phyloP scores from a whole-genome alignment of 2,329 filamentous ascomycete species.

The Raffaelea deltoideospora region DNA sequence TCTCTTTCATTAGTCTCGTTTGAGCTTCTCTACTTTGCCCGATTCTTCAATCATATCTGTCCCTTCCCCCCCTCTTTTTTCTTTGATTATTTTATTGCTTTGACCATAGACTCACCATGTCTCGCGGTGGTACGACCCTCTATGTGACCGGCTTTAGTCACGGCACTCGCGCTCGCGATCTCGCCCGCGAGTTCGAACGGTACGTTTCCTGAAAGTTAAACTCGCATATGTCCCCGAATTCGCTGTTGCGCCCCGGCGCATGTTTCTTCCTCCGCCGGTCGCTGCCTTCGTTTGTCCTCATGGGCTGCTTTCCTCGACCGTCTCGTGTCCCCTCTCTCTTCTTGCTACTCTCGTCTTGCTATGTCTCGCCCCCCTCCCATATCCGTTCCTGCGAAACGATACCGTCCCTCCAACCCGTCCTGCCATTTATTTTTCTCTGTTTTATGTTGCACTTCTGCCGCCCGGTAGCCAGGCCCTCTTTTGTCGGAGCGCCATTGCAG shows the following conservation, averaged over 20 bases:
- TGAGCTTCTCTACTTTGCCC: not conserved
- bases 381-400: not conserved
- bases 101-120: conserved; percentile 42
- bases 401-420: no score
- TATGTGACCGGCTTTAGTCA: conserved; percentile 99
- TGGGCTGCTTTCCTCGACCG: not conserved
- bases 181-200: conserved; percentile 99
- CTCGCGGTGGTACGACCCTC: conserved; percentile 82
- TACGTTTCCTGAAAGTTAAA: conserved; percentile 55
- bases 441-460: no score
- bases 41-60: not conserved
- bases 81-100: conserved; percentile 3
- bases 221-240: no score
- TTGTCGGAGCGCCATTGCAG: no score
- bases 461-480: no score
- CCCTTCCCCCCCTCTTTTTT: not conserved
- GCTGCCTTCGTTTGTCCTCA: conserved; percentile 3
- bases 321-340: conserved; percentile 8
- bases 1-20: not conserved
- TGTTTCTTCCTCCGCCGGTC: conserved; percentile 9
- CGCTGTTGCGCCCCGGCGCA: no score
- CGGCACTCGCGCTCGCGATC: conserved; percentile 94
- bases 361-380: not conserved
- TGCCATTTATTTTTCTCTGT: no score
- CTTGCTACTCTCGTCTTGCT: conserved; percentile 1